These are phyloP conservation scores for Trichopus zeylanicus DNA, from an alignment of 116 monocot species.

Conservation along the genomic window DNA sequence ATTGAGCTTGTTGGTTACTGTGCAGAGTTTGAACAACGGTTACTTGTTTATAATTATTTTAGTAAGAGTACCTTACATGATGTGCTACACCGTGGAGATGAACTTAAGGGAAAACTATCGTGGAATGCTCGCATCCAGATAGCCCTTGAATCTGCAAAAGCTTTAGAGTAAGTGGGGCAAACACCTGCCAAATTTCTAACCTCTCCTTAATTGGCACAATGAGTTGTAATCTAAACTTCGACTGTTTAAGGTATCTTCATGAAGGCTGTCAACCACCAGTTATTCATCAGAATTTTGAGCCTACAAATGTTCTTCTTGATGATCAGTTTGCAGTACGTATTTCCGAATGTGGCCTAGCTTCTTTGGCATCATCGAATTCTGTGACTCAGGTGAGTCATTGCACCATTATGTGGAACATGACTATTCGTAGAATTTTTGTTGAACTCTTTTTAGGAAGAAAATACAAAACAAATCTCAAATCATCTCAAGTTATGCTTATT, in stretches of 20 bases:
- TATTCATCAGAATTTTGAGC: constrained; percentile 84
- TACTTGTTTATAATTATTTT: constrained; percentile 74
- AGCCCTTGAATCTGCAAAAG: constrained; percentile 83
- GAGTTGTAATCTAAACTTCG: background rate
- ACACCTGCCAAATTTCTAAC: background rate
- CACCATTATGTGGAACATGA: background rate
- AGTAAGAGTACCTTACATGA: constrained; percentile 59
- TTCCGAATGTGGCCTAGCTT: constrained; percentile 77
- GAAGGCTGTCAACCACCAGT: constrained; percentile 63
- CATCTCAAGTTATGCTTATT: background rate
- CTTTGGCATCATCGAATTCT: constrained; percentile 49
- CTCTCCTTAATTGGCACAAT: background rate
- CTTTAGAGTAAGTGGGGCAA: constrained; percentile 40
- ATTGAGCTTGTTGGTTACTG: constrained; percentile 86
- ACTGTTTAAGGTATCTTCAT: constrained; percentile 80
- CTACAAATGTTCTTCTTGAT: constrained; percentile 63
- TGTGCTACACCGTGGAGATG: constrained; percentile 62
- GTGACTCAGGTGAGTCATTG: constrained; percentile 60
- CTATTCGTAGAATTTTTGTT: background rate
- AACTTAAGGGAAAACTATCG: constrained; percentile 47
- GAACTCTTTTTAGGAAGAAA: background rate
- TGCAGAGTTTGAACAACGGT: constrained; percentile 61
- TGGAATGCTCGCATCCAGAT: constrained; percentile 79
- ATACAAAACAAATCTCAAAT: background rate
- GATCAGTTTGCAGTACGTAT: constrained; percentile 61